Evolutionary conservation across 768 basidiomycete genomes (phyloP).

Genomic region (Dentipellis fragilis): DNA sequence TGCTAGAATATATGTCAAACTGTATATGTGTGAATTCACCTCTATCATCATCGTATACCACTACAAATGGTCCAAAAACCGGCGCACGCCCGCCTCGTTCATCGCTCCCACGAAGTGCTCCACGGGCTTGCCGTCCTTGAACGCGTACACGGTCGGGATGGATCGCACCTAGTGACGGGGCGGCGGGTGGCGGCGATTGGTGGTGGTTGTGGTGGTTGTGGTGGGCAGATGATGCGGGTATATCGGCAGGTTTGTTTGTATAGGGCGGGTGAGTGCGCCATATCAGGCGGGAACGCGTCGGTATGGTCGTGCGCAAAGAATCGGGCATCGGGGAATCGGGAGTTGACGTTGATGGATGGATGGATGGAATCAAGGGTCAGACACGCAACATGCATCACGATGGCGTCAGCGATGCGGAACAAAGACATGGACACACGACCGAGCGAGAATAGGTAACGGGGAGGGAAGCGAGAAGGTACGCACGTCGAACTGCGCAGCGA

Average conservation of each 20-base stretch:
- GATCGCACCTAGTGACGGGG: conserved; percentile 42
- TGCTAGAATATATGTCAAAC: too few relatives aligned
- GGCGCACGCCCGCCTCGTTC: conserved; percentile 19
- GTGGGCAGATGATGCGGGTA: background rate
- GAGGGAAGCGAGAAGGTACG: background rate
- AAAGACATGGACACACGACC: background rate
- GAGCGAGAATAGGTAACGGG: background rate
- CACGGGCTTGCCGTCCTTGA: conserved; percentile 51
- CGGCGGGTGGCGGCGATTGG: too few relatives aligned
- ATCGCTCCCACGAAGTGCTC: conserved; percentile 44
- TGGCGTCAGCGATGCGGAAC: background rate
- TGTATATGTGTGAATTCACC: too few relatives aligned
- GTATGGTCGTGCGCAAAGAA: background rate
- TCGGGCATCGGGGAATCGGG: background rate
- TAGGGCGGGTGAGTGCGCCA: background rate
- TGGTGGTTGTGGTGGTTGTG: background rate
- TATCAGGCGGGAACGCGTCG: background rate
- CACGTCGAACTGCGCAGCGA: conserved; percentile 47
- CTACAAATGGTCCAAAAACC: conserved; percentile 18
- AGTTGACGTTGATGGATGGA: too few relatives aligned
- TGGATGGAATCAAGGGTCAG: too few relatives aligned
- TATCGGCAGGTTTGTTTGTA: background rate
- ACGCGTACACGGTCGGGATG: conserved; percentile 75
- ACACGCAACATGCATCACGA: background rate
- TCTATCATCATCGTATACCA: too few relatives aligned